These are phyloP conservation scores for Oryza officinalis DNA, from an alignment of 176 grass and related monocot species.

Conservation along the genomic window DNA sequence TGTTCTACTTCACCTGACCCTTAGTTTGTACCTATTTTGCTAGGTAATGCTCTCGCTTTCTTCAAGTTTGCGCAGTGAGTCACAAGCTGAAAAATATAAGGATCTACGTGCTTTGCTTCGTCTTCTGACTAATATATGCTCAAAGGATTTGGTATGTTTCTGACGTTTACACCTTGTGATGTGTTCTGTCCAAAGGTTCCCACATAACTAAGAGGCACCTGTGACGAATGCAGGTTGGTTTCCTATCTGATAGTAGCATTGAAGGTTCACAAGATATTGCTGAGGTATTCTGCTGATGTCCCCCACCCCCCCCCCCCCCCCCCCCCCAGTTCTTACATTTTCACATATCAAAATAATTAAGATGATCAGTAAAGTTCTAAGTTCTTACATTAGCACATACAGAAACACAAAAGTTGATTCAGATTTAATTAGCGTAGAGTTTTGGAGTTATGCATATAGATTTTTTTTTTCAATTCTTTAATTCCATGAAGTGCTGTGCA, in stretches of 20 bases:
- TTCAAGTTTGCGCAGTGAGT: constrained; percentile 78
- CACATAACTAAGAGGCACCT: constrained; percentile 37
- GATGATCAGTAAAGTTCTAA: neutral
- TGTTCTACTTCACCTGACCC: constrained; percentile 17
- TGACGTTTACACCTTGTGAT: constrained; percentile 3
- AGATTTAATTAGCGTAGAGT: constrained; percentile 13
- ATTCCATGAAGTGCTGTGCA: neutral
- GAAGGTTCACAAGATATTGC: constrained; percentile 83
- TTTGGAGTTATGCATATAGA: neutral
- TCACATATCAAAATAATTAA: neutral
- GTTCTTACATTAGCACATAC: neutral
- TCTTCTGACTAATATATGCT: constrained; percentile 96
- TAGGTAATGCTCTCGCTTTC: constrained; percentile 91
- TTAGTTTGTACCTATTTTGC: constrained; percentile 37
- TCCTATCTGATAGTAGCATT: constrained; percentile 57
- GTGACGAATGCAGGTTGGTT: constrained; percentile 79
- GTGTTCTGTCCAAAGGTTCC: constrained; percentile 27
- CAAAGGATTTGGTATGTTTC: constrained; percentile 87
- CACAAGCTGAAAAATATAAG: constrained; percentile 96
- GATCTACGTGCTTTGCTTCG: constrained; percentile 96
- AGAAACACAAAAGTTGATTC: neutral
- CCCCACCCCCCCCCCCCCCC: no score
- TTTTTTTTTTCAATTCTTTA: constrained; percentile 11
- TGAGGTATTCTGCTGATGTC: constrained; percentile 54
- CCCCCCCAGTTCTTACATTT: neutral